Evolutionary conservation across 345 rosid genomes (phyloP).

Genomic region (Fremontodendron californicum): DNA sequence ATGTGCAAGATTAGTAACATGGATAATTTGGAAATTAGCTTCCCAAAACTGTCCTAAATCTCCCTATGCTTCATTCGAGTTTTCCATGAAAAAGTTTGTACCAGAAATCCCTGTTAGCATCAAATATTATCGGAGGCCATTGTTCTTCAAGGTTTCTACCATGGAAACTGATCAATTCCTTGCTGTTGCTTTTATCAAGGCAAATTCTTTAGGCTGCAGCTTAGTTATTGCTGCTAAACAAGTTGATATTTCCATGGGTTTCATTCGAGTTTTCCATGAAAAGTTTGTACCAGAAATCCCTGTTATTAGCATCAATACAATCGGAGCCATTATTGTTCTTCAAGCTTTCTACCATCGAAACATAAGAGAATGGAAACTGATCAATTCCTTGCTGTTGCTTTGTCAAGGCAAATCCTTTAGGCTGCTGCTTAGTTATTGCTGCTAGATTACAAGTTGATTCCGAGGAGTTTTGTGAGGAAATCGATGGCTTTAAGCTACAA

Average conservation of each 20-base stretch:
- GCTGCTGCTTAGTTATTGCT: too few species aligned
- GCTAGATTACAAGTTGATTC: neutral
- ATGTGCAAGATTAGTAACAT: too few species aligned
- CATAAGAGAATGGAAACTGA: neutral
- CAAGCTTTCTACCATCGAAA: neutral
- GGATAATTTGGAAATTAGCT: neutral
- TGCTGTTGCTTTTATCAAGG: neutral
- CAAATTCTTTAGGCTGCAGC: neutral
- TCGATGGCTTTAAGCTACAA: neutral
- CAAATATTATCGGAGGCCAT: neutral
- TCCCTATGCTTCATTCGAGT: neutral
- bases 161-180: neutral
- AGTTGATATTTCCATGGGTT: neutral
- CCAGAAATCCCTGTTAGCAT: constrained; percentile 21
- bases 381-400: neutral
- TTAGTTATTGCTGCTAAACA: neutral
- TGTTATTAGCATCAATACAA: neutral
- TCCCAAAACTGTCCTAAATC: neutral
- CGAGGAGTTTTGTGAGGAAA: neutral
- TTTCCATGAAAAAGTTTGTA: constrained; percentile 11
- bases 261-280: constrained; percentile 5
- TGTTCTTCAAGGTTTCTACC: constrained; percentile 1
- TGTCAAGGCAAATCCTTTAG: neutral
- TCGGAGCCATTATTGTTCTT: neutral
- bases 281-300: constrained; percentile 21